These are phyloP conservation scores for Bolboschoenoplectus hybrid DNA, from an alignment of 202 grass and related monocot species.

Conservation along the genomic window DNA sequence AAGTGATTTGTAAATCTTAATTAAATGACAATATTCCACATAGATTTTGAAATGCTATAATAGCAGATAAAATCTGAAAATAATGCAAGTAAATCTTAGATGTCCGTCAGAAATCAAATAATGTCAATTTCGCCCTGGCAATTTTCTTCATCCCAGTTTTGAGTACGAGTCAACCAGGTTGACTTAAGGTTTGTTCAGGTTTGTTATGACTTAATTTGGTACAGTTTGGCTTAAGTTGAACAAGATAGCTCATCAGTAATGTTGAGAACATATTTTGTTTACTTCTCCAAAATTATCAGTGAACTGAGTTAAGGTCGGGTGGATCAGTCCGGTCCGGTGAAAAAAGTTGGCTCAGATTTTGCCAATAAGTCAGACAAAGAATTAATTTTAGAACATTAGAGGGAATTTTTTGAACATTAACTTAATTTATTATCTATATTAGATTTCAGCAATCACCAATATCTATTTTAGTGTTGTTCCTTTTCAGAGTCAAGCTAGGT, in stretches of 20 bases:
- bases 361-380: background rate
- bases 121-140: constrained; percentile 6
- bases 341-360: background rate
- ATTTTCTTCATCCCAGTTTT: background rate
- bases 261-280: constrained; percentile 6
- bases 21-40: background rate
- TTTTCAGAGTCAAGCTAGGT: background rate
- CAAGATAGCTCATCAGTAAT: background rate
- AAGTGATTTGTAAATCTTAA: constrained; percentile 28
- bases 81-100: background rate
- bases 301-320: background rate
- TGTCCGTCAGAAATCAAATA: background rate
- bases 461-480: background rate
- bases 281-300: background rate
- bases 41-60: background rate
- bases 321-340: background rate
- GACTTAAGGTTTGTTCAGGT: constrained; percentile 10
- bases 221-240: background rate
- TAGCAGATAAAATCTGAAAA: background rate
- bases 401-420: background rate
- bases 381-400: background rate
- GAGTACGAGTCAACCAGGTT: background rate
- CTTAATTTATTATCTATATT: background rate
- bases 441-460: background rate
- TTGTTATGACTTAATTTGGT: background rate